Base-by-base conservation (phyloP, 768 basidiomycete genomes). In the Cyathus striatus region DNA sequence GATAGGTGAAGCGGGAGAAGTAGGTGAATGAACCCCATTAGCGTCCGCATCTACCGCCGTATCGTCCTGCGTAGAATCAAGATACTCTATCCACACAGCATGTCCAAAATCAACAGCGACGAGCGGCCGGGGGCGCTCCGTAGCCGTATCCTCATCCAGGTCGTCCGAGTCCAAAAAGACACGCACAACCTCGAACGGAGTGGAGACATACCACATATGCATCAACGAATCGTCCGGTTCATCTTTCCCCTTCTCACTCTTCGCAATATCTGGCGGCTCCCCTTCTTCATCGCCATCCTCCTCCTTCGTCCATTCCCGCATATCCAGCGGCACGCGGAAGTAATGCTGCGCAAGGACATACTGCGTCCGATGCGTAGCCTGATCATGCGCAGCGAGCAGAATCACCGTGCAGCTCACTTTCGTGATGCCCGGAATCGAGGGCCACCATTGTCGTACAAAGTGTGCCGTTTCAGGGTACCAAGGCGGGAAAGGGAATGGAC, bases 61-160 rank as follows among this genome's bases (percentile, higher is more conserved):
- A 12, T 16, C 41, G 17, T 58, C 58, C 12, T 60, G 54, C n/a
- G 61, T 61, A 39, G 44, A 63, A 50, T 61, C 67, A 49, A 49
- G 55, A 52, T 80, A 78, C 53, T 87, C 84, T 37, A 93, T 78
- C 78, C 89, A 86, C 25, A 89, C 83, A 14, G 90, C 86, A 53
- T 91, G 89, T 32, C 88, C 87, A 64, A 93, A 94, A 56, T 93
- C 81, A 5, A 92, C 83, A 0, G 85, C 85, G n/a, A 87, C 78
- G 12, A 87, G 69, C 18, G 84, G 84, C 2, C 84, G 69, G 16
- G 80, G 79, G 3, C 79, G 68, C 23, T 78, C 79, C 21, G 26
- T 27, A 43, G 54, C 47, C 2, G 53, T 58, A 1, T 63, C 69
- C 1, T 63, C 69, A 21, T 62, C 62, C 13, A 67, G 65, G 6